Percentiles rank a stretch among this genome's conserved stretches.
Evolutionary conservation across 306 rosid genomes (phyloP).

Genomic region (Dryas drummondii): DNA sequence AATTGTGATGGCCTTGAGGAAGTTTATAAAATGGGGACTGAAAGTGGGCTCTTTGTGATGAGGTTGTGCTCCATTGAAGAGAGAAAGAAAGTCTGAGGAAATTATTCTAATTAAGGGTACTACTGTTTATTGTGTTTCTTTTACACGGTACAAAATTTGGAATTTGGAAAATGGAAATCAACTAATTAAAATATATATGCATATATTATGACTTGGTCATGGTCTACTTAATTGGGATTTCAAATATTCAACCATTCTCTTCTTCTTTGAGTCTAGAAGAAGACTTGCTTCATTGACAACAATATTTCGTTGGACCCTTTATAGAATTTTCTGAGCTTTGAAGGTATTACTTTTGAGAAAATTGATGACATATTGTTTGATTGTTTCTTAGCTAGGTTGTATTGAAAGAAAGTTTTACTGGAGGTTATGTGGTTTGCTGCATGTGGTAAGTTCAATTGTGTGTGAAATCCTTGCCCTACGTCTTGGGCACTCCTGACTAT

Average conservation of each 20-base stretch:
- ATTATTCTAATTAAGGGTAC: neutral
- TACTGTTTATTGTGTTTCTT: slow-evolving; percentile 20
- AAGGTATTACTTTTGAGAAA: slow-evolving; percentile 16
- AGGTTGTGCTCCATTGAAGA: slow-evolving; percentile 6
- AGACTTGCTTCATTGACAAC: slow-evolving; percentile 49
- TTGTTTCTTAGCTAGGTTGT: neutral
- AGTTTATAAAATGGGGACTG: slow-evolving; percentile 14
- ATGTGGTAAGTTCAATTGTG: neutral
- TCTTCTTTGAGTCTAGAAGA: slow-evolving; percentile 32
- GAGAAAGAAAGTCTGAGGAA: neutral
- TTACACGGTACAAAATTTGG: slow-evolving; percentile 37
- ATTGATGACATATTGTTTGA: too few species aligned
- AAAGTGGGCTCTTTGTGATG: slow-evolving; percentile 1
- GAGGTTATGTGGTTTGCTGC: too few species aligned
- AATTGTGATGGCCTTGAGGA: neutral
- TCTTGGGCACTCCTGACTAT: neutral
- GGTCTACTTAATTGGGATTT: slow-evolving; percentile 46
- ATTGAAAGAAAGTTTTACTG: neutral
- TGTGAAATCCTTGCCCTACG: slow-evolving; percentile 23
- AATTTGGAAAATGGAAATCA: neutral
- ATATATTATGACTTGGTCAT: slow-evolving; percentile 47
- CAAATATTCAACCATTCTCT: slow-evolving; percentile 17
- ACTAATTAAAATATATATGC: neutral
- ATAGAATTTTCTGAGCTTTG: slow-evolving; percentile 37
- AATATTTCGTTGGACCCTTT: slow-evolving; percentile 23